Conservation (phyloP, 2,329 filamentous ascomycete species). For the Beauveria rudraprayagi region DNA sequence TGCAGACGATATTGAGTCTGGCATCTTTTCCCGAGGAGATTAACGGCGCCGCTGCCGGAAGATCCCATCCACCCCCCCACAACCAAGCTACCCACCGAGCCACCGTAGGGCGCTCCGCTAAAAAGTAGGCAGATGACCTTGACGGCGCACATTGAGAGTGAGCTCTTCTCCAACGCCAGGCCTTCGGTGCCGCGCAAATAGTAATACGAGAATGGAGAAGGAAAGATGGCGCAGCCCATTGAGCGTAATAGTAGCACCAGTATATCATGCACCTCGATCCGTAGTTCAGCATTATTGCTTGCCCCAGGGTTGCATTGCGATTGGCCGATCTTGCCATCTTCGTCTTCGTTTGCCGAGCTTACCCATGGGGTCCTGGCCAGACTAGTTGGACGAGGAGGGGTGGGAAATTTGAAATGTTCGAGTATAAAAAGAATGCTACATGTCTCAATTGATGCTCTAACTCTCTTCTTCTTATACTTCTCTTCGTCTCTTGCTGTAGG, state of each 20-base stretch:
- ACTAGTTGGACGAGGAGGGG: background rate
- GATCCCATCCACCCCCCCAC: background rate
- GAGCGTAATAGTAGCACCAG: too few species aligned
- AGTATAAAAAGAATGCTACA: conserved; percentile 2
- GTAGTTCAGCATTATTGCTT: background rate
- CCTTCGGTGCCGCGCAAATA: too few species aligned
- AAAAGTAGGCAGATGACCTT: background rate
- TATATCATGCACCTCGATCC: too few species aligned
- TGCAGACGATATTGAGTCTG: too few species aligned
- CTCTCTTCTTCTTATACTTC: background rate
- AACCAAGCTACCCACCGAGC: background rate
- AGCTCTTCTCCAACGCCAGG: too few species aligned
- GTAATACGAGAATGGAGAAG: too few species aligned
- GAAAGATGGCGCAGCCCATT: too few species aligned
- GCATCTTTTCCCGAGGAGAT: background rate
- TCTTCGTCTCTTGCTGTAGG: background rate
- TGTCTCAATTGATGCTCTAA: background rate
- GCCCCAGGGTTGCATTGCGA: background rate
- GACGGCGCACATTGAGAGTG: too few species aligned
- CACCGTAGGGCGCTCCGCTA: background rate
- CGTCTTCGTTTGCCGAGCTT: background rate
- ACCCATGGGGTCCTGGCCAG: background rate
- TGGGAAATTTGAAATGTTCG: background rate
- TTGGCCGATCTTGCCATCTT: background rate
- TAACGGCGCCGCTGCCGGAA: background rate